phyloP scores from a whole-genome alignment of 2,329 filamentous ascomycete species.

The Paramyrothecium sp. region DNA sequence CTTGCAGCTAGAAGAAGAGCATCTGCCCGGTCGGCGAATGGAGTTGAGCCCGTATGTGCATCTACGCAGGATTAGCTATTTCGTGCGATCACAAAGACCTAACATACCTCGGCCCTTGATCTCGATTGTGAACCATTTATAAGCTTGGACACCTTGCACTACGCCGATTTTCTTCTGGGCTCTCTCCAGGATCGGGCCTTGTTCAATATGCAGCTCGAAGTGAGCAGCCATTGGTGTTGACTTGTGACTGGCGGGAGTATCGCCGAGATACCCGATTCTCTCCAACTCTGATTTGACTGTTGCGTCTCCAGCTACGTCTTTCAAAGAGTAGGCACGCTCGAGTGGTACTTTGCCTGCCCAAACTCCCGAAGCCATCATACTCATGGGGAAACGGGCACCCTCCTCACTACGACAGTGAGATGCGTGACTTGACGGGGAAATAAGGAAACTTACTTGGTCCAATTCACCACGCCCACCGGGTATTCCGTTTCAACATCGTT shows the following conservation, averaged over 20 bases:
- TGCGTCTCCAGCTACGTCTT: conserved; percentile 41
- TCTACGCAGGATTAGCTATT: conserved; percentile 4
- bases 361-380: conserved; percentile 72
- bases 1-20: conserved; percentile 24
- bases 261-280: conserved; percentile 69
- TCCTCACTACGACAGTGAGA: conserved; percentile 59
- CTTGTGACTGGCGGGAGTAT: conserved; percentile 24
- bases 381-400: conserved; percentile 75
- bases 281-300: conserved; percentile 51
- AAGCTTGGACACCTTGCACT: conserved; percentile 20
- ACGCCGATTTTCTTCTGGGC: conserved; percentile 13
- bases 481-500: conserved; percentile 66
- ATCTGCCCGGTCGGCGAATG: conserved; percentile 26
- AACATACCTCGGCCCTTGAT: conserved; percentile 13
- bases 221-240: conserved; percentile 65
- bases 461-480: conserved; percentile 73
- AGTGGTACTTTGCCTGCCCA: conserved; percentile 70
- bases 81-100: too few species aligned
- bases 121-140: conserved; percentile 21
- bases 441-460: conserved; percentile 59
- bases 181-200: conserved; percentile 35
- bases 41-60: conserved; percentile 22
- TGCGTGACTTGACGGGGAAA: conserved; percentile 5
- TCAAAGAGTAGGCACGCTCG: conserved; percentile 58
- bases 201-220: conserved; percentile 84